Evolutionary conservation across 2,329 filamentous ascomycete species (phyloP).

Genomic region (Cryphonectria radicalis): DNA sequence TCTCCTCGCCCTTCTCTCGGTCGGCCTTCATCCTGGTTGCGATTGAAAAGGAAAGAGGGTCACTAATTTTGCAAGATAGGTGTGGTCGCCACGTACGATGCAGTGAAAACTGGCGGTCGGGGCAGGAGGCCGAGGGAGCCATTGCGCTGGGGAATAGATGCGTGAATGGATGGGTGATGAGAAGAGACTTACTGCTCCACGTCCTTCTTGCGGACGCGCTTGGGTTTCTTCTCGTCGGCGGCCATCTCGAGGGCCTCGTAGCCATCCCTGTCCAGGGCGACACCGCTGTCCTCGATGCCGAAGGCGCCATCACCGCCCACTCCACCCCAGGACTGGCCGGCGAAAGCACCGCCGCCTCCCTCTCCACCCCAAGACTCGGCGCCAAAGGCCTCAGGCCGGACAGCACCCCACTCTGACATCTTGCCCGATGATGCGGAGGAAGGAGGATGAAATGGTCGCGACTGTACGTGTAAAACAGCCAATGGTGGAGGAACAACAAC

Average conservation of each 20-base stretch:
- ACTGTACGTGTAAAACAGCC: background rate
- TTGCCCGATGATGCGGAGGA: background rate
- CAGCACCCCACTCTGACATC: background rate
- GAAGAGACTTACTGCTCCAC: slow-evolving; percentile 26
- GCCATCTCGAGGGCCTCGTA: background rate
- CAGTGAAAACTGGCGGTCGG: background rate
- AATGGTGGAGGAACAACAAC: background rate
- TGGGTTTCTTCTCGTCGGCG: slow-evolving; percentile 17
- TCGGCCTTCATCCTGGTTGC: slow-evolving; percentile 19
- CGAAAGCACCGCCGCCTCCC: background rate
- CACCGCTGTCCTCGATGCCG: background rate
- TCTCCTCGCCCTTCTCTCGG: slow-evolving; percentile 20
- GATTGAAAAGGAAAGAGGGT: background rate
- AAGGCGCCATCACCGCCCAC: background rate
- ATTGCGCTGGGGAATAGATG: background rate
- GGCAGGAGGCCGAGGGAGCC: background rate
- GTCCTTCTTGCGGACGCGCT: slow-evolving; percentile 25
- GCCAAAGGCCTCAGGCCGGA: background rate
- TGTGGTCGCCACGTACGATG: background rate
- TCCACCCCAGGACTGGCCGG: background rate
- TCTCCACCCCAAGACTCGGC: background rate
- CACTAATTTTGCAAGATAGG: background rate
- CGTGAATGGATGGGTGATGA: background rate
- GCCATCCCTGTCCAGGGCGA: background rate
- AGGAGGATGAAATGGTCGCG: background rate